phyloP scores from a whole-genome alignment of 2,329 filamentous ascomycete species.

The Cordyceps javanica region DNA sequence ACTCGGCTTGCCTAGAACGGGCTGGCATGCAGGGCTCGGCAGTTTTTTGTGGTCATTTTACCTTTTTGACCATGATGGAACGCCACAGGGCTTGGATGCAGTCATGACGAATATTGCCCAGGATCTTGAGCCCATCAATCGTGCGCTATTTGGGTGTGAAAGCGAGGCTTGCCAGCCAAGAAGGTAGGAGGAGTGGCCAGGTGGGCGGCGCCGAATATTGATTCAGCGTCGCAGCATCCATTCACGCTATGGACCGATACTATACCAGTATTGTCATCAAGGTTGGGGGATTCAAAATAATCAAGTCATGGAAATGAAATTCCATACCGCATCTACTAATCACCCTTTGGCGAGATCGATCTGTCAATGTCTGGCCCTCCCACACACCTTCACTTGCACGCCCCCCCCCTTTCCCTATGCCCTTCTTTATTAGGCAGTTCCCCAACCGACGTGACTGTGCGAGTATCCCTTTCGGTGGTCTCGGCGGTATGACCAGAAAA shows the following conservation, averaged over 20 bases:
- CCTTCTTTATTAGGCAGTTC: background rate
- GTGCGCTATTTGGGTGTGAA: background rate
- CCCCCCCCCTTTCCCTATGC: background rate
- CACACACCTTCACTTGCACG: background rate
- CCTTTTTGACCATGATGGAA: background rate
- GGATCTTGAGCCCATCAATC: no score
- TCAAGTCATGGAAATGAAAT: background rate
- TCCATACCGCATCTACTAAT: background rate
- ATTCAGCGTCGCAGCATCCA: no score
- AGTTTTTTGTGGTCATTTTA: background rate
- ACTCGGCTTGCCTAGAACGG: background rate
- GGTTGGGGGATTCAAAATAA: background rate
- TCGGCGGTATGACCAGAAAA: background rate
- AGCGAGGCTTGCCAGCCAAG: no score
- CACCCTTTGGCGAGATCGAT: conserved; percentile 6
- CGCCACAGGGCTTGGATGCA: background rate
- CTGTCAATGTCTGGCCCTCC: conserved; percentile 1
- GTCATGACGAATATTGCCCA: no score
- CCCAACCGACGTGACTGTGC: background rate
- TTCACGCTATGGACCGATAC: no score
- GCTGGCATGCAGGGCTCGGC: background rate
- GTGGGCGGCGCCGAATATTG: no score
- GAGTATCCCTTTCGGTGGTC: conserved; percentile 4
- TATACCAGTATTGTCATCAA: background rate
- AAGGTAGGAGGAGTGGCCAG: no score